Evolutionary conservation across 2,329 filamentous ascomycete genomes (phyloP).

Genomic region (Colletotrichum musicola): DNA sequence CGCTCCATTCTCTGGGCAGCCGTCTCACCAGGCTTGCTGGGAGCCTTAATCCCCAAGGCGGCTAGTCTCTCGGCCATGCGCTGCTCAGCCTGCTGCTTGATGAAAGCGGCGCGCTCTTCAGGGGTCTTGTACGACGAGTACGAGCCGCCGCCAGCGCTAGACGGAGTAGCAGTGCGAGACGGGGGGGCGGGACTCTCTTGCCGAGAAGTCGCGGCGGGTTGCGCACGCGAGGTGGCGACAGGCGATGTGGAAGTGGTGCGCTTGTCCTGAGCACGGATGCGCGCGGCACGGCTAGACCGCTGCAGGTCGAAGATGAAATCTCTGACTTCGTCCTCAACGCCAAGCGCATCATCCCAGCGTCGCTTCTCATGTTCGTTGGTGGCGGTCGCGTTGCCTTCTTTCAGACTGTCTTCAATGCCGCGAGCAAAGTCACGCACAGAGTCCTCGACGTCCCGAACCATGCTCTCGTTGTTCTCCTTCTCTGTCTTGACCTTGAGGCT

Average conservation of each 20-base stretch:
- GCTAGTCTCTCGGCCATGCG: constrained; percentile 97
- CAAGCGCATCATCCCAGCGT: constrained; percentile 95
- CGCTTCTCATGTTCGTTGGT: constrained; percentile 90
- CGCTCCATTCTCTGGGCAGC: constrained; percentile 88
- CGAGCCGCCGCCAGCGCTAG: constrained; percentile 69
- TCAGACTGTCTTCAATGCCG: constrained; percentile 87
- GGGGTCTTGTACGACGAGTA: constrained; percentile 90
- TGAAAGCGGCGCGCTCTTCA: constrained; percentile 94
- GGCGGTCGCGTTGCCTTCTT: constrained; percentile 81
- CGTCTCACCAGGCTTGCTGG: constrained; percentile 82
- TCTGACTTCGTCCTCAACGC: constrained; percentile 95
- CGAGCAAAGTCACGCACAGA: constrained; percentile 90
- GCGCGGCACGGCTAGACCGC: constrained; percentile 82
- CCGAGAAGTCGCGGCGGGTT: constrained; percentile 60
- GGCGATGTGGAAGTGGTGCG: constrained; percentile 56
- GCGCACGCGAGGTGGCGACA: constrained; percentile 58
- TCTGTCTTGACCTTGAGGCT: constrained; percentile 84
- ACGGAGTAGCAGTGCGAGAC: constrained; percentile 66
- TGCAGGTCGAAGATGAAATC: constrained; percentile 99
- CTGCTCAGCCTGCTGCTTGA: constrained; percentile 96
- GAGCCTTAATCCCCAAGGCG: constrained; percentile 89
- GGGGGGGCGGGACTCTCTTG: constrained; percentile 63
- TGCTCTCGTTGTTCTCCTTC: constrained; percentile 92
- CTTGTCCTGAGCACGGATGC: constrained; percentile 72
- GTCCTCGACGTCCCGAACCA: constrained; percentile 97